Evolutionary conservation across 179 eudicot genomes (phyloP).

Genomic region (Heliamphora pulchella): DNA sequence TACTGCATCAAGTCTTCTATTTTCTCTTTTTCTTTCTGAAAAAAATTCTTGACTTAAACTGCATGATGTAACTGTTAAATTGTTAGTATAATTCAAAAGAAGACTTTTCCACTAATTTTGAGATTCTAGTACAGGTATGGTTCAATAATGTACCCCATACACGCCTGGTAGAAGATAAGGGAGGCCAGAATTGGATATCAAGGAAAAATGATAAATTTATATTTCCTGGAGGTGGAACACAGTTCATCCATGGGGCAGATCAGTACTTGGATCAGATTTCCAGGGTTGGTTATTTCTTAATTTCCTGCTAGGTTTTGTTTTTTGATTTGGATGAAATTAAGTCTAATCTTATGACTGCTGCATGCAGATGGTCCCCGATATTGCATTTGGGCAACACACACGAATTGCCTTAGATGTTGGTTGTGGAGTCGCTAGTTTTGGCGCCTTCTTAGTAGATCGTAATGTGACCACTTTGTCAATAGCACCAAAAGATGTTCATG

Average conservation of each 20-base stretch:
- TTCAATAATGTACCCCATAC: slow-evolving; percentile 93
- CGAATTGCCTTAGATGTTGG: slow-evolving; percentile 88
- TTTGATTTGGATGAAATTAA: no score
- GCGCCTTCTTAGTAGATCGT: slow-evolving; percentile 78
- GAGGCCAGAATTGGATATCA: slow-evolving; percentile 93
- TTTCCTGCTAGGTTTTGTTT: slow-evolving; percentile 7
- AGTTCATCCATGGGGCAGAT: slow-evolving; percentile 94
- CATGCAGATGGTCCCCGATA: slow-evolving; percentile 81
- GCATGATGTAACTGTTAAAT: not conserved
- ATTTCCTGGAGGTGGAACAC: slow-evolving; percentile 99
- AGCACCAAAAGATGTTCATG: slow-evolving; percentile 97
- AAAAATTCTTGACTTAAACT: not conserved
- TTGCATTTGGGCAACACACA: slow-evolving; percentile 77
- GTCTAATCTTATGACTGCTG: no score
- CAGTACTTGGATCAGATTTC: slow-evolving; percentile 89
- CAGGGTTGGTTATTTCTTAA: slow-evolving; percentile 45
- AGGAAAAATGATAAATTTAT: slow-evolving; percentile 76
- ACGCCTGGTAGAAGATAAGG: slow-evolving; percentile 90
- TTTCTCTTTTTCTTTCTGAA: not conserved
- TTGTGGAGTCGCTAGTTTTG: slow-evolving; percentile 98
- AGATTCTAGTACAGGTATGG: slow-evolving; percentile 59
- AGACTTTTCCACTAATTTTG: slow-evolving; percentile 2
- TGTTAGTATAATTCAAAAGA: slow-evolving; percentile 8
- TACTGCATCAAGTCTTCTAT: not conserved
- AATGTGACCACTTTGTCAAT: slow-evolving; percentile 76